Evolutionary conservation across 208 protist genomes (phyloP), one percentile per base, ranked within the genome.

Genomic region (Porcisia deanei): DNA sequence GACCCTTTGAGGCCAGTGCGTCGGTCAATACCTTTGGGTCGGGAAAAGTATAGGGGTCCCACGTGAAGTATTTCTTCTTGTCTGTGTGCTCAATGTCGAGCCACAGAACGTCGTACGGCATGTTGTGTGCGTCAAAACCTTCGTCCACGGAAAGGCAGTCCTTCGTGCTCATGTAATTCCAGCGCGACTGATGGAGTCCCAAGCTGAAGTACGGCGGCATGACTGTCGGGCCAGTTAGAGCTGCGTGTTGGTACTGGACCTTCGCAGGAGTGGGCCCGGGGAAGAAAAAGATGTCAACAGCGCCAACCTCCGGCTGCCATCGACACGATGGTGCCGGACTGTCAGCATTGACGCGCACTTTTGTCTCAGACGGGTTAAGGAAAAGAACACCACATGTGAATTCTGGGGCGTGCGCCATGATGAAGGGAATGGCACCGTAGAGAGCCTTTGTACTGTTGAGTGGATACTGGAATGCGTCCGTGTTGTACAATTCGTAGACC

Each of bases 81-180:
- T 99, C 91, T 0, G 99, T 99, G 87, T 99, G 99, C 84, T 99
- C 99, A 84, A 99, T 99, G 85, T 99, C 99, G 9, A 99, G 93
- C 99, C 99, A 99, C 45, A 99, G 90, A 14, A 98, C 93, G 88
- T 99, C 99, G 82, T 98, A 98, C 16, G 99, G 99, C 75, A 99
- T 98, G 84, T 98, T 91, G 80, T 99, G 88, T 54, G 91, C 70
- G 75, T 99, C 98, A 80, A 99, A 99, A 25, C 91, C 91, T 45
- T 88, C 82, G 83, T 98, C 91, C 25, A 99, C 93, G 49, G 79
- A 43, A 43, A 94, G 82, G 30, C 97, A 89, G 76, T 99, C 98
- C 25, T 91, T 89, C 60, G 97, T 94, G 84, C 94, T 97, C 60
- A 97, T 88, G 83, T 99, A 99, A 76, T 99, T 99, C 98, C 98